Base-by-base conservation (phyloP, 2,329 filamentous ascomycete species). In the Acrodontium crateriforme region DNA sequence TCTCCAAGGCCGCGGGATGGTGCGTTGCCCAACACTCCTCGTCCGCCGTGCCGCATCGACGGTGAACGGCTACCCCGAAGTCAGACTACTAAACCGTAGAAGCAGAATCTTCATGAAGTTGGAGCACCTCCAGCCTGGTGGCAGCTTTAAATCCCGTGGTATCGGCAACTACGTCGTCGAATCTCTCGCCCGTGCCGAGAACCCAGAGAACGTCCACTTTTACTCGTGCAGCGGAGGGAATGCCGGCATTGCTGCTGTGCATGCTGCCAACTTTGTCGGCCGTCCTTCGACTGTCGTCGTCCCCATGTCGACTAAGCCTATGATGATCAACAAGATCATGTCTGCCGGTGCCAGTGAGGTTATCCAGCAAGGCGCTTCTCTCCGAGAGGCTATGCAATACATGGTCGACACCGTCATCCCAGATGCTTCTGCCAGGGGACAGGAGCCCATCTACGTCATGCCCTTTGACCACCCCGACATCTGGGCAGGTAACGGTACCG, bases 41-140 rank as follows among this genome's bases (percentile, higher is more conserved):
- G 20, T 25, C 29, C 8, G 12, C 30, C 21, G 27, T 24, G 24
- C 18, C n/a, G n/a, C n/a, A n/a, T n/a, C n/a, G 25, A 34, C 29
- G 18, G 11, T 30, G 29, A 31, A 24, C 15, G 17, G 14, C 18
- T 17, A 12, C 14, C 14, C 14, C 16, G 30, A 31, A 17, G 17
- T 24, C 20, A 27, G 29, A 24, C 16, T 19, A 57, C 54, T 56
- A 56, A 58, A 51, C 50, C 46, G 47, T 41, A 58, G 49, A 53
- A 65, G 79, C 60, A 75, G 78, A 58, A 71, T 91, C 53, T 81
- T 79, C 53, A 72, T 91, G 46, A 91, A 91, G 54, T 70, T 89
- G 37, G 82, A 91, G 45, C 81, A 79, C 49, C 69, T 84, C 30
- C 83, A 92, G 48, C 83, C 82, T 4, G 78, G 77, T 13, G 79